These are phyloP conservation scores for Citrus trifoliata DNA, from an alignment of 345 rosid species.

Conservation along the genomic window DNA sequence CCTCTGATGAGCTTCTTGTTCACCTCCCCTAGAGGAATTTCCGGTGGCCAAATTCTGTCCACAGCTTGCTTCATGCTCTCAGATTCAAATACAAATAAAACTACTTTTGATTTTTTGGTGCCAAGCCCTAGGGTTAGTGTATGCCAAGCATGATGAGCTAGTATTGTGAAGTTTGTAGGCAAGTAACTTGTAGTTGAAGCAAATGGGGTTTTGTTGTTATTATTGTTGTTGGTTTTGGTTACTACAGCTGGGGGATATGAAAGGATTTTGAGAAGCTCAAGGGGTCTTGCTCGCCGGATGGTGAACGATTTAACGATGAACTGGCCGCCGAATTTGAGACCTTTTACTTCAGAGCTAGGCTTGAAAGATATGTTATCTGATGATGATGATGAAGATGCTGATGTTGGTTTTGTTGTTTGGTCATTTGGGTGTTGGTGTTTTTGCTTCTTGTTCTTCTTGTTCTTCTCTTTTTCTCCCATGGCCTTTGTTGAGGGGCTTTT, in stretches of 20 bases:
- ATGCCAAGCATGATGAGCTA: slow-evolving; percentile 98
- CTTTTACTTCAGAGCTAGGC: slow-evolving; percentile 75
- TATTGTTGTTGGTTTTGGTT: slow-evolving; percentile 14
- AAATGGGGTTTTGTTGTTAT: slow-evolving; percentile 38
- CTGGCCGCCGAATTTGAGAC: slow-evolving; percentile 86
- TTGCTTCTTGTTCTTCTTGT: slow-evolving; percentile 66
- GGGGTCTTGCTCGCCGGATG: slow-evolving; percentile 69
- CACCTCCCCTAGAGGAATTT: slow-evolving; percentile 84
- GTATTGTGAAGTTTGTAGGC: slow-evolving; percentile 90
- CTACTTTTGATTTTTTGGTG: slow-evolving; percentile 77
- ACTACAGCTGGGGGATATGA: slow-evolving; percentile 47
- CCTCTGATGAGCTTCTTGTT: slow-evolving; percentile 82
- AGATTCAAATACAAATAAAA: slow-evolving; percentile 79
- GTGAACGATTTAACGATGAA: slow-evolving; percentile 94
- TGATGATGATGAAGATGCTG: slow-evolving; percentile 18
- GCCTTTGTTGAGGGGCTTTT: not conserved
- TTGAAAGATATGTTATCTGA: slow-evolving; percentile 55
- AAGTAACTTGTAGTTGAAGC: slow-evolving; percentile 79
- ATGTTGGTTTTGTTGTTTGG: slow-evolving; percentile 40
- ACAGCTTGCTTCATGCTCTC: slow-evolving; percentile 56
- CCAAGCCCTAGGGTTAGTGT: slow-evolving; percentile 90
- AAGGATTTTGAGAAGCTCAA: slow-evolving; percentile 79
- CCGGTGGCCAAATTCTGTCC: slow-evolving; percentile 72
- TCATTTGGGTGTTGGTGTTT: slow-evolving; percentile 64
- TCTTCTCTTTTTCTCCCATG: slow-evolving; percentile 70